phyloP scores from a whole-genome alignment of 495 filamentous ascomycete species.

The Penicillium paradoxum region DNA sequence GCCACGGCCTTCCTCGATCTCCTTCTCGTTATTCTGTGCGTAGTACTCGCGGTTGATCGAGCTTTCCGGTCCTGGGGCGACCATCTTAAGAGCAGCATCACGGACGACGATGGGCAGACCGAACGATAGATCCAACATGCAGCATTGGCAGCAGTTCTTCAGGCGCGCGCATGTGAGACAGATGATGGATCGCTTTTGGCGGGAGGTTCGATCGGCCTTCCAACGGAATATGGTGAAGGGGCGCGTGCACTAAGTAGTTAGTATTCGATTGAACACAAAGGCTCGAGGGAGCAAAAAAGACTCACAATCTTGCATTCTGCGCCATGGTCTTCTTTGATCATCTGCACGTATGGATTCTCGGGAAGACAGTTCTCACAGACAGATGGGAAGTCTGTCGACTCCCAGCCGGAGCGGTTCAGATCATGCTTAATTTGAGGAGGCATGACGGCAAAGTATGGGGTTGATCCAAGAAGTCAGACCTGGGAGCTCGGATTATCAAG shows the following conservation, averaged over 20 bases:
- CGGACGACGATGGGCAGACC: slow-evolving; percentile 88
- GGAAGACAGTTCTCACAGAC: slow-evolving; percentile 79
- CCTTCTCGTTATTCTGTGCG: slow-evolving; percentile 92
- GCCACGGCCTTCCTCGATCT: slow-evolving; percentile 84
- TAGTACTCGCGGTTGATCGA: slow-evolving; percentile 95
- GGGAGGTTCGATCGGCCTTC: slow-evolving; percentile 83
- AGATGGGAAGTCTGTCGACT: slow-evolving; percentile 73
- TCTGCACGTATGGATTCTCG: slow-evolving; percentile 96
- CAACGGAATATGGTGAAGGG: slow-evolving; percentile 95
- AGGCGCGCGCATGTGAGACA: slow-evolving; percentile 92
- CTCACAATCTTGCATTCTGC: slow-evolving; percentile 57
- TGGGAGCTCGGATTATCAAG: slow-evolving; percentile 13
- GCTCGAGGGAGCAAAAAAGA: slow-evolving; percentile 1
- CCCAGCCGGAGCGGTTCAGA: slow-evolving; percentile 92
- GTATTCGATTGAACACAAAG: background rate
- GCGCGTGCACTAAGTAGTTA: slow-evolving; percentile 63
- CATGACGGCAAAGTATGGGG: slow-evolving; percentile 19
- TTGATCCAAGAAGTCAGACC: slow-evolving; percentile 2
- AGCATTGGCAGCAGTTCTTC: slow-evolving; percentile 98
- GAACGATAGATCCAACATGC: slow-evolving; percentile 95
- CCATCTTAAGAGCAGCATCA: slow-evolving; percentile 97
- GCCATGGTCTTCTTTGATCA: slow-evolving; percentile 94
- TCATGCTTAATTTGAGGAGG: slow-evolving; percentile 85
- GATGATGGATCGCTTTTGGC: slow-evolving; percentile 82
- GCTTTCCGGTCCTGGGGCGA: slow-evolving; percentile 85